phyloP scores from a whole-genome alignment of 2,329 filamentous ascomycete genomes.

The Aureobasidium sp. region DNA sequence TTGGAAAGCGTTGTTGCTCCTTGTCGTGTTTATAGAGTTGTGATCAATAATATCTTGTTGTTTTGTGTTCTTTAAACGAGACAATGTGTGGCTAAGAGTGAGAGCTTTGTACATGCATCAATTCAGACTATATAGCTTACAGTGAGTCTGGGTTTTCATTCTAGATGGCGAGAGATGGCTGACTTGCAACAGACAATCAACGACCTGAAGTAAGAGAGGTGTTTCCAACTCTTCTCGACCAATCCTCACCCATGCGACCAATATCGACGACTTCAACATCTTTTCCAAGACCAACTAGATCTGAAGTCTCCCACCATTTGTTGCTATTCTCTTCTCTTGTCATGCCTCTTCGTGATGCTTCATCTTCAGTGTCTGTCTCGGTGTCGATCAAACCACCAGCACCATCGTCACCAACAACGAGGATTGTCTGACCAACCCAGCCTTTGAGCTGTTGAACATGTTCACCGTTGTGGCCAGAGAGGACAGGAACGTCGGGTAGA shows the following conservation, averaged over 20 bases:
- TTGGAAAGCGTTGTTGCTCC: too few relatives aligned
- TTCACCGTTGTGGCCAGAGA: conserved; percentile 73
- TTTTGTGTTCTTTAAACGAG: too few relatives aligned
- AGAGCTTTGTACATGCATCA: too few relatives aligned
- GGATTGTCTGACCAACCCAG: conserved; percentile 69
- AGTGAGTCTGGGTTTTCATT: too few relatives aligned
- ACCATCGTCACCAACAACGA: conserved; percentile 78
- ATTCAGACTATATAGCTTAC: too few relatives aligned
- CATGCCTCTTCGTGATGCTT: conserved; percentile 34
- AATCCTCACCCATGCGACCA: conserved; percentile 85
- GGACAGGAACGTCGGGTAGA: conserved; percentile 82
- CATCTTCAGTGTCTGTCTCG: conserved; percentile 69
- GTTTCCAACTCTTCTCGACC: conserved; percentile 79
- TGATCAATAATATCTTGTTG: too few relatives aligned
- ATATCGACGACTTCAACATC: conserved; percentile 91
- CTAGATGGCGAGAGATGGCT: too few relatives aligned
- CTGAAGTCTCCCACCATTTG: conserved; percentile 82
- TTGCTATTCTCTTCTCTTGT: conserved; percentile 45
- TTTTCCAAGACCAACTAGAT: conserved; percentile 86
- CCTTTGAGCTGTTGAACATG: conserved; percentile 72
- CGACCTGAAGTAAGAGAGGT: too few relatives aligned
- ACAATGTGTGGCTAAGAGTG: too few relatives aligned
- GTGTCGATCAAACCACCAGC: conserved; percentile 85
- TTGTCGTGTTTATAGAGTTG: too few relatives aligned
- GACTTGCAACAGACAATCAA: too few relatives aligned